These are phyloP conservation scores for Kurtzmaniella cleridarum DNA, from an alignment of 805 yeast species.

Conservation along the genomic window DNA sequence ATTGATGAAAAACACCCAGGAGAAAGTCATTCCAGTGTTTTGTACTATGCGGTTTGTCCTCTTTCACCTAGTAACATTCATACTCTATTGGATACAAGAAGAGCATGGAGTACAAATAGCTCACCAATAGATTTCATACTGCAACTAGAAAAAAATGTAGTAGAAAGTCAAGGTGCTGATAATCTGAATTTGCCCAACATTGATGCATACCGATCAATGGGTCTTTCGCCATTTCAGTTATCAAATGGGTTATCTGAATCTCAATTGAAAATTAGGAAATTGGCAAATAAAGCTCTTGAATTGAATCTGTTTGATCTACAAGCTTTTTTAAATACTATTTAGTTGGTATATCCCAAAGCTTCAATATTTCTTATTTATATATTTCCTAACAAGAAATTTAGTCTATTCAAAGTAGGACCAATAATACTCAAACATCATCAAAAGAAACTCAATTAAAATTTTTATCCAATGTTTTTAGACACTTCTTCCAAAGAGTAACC, in stretches of 20 bases:
- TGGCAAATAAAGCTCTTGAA: conserved; percentile 17
- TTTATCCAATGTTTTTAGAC: conserved; percentile 25
- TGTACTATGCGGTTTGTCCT: conserved; percentile 34
- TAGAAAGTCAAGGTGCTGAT: conserved; percentile 18
- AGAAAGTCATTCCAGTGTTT: conserved; percentile 28
- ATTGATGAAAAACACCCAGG: conserved; percentile 35
- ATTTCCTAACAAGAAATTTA: not conserved
- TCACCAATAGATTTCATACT: conserved; percentile 11
- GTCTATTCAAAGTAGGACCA: too few relatives aligned
- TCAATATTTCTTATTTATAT: not conserved
- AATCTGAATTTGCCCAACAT: conserved; percentile 9
- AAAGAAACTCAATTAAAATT: conserved; percentile 7
- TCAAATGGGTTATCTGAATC: conserved; percentile 18
- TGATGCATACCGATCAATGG: conserved; percentile 20
- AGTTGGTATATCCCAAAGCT: too few relatives aligned
- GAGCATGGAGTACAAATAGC: conserved; percentile 5
- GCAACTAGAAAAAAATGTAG: conserved; percentile 5
- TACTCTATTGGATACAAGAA: conserved; percentile 5
- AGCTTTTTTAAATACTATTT: not conserved
- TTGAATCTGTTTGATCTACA: not conserved
- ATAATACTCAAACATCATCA: not conserved
- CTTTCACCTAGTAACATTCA: conserved; percentile 15
- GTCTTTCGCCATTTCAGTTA: conserved; percentile 17
- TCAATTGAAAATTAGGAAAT: conserved; percentile 17
- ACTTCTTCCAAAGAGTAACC: conserved; percentile 33